Evolutionary conservation across 164 flowering plant genomes (phyloP).

Genomic region (Akebia trifoliata): DNA sequence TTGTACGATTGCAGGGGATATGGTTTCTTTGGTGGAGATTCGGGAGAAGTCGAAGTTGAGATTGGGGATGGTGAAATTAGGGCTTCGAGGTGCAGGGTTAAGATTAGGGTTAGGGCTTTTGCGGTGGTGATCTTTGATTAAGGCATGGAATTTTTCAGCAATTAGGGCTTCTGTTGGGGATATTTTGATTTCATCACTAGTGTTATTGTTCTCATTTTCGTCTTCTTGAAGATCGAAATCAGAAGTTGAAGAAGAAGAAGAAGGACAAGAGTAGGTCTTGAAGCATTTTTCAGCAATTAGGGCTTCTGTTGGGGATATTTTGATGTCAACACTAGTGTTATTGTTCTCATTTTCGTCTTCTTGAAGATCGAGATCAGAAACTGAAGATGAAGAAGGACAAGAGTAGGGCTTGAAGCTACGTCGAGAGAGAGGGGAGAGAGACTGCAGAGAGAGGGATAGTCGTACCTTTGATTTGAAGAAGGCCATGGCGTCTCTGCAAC

Average conservation of each 20-base stretch:
- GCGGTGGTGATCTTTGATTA: constrained; percentile 74
- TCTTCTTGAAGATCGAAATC: constrained; percentile 17
- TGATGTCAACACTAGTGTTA: background rate
- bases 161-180: constrained; percentile 38
- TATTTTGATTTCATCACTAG: background rate
- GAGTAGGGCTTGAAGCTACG: constrained; percentile 16
- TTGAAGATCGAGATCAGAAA: constrained; percentile 8
- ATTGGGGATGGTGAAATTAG: constrained; percentile 40
- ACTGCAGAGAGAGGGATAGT: background rate
- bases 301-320: constrained; percentile 35
- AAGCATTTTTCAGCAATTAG: constrained; percentile 37
- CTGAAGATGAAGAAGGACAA: too few relatives aligned
- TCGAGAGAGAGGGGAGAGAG: constrained; percentile 18
- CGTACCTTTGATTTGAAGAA: constrained; percentile 28
- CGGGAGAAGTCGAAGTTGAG: constrained; percentile 48
- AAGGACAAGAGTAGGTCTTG: constrained; percentile 28
- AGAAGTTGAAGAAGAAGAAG: constrained; percentile 31
- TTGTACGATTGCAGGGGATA: constrained; percentile 43
- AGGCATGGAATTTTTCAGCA: constrained; percentile 44
- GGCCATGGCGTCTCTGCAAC: constrained; percentile 32
- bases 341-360: constrained; percentile 14
- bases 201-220: background rate
- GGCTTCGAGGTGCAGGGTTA: constrained; percentile 27
- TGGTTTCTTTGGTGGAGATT: constrained; percentile 25
- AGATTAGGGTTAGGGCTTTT: constrained; percentile 50